Base-by-base conservation (phyloP, 2,329 filamentous ascomycete species). In the Stachybotrys chlorohalonatus region DNA sequence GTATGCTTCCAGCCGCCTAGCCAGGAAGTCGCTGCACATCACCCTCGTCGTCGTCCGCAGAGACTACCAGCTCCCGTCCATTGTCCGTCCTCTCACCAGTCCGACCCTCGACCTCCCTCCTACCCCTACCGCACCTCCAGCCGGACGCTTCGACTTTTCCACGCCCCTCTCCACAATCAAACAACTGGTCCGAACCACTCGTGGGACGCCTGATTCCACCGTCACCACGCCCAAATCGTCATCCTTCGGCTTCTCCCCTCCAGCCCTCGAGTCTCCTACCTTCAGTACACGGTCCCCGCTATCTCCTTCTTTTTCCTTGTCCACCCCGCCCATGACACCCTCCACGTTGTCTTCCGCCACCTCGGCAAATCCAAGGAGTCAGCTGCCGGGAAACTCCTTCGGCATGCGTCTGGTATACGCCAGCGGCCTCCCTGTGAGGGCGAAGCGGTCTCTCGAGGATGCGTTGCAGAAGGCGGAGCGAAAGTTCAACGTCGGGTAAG, bases 1-100 rank as follows among this genome's bases (percentile, higher is more conserved):
- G 55, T 82, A 84, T 60, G 73, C 76, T 13, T 84, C 83, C 0
- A 73, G 72, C 58, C 74, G 78, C 17, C 73, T 86, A 24, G 76
- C 80, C 11, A 73, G 74, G 52, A 84, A 83, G 64, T 71, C 71
- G 8, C 66, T 83, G 2, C 76, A 81, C 61, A 70, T 85, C 53
- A 83, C 79, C 16, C 75, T 86, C 45, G 73, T 85, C 47, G 76
- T 83, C 24, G 73, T 83, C 49, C 74, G 78, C 46, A 75, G 77
- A 49, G 79, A 83, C 55, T 79, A 81, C 59, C 78, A 83, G 62
- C 68, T 83, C 7, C 79, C 78, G n/a, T 59, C 64, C 49, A 57
- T 64, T 54, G 31, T 62, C 49, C 58, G 63, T 17, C 58, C 66
- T 13, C 55, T 59, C 31, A 54, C 52, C 52, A 57, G 62, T 0